Percentiles rank a stretch among this genome's conserved stretches.
These are phyloP conservation scores for Isatis tinctoria DNA, from an alignment of 345 rosid genomes.

Conservation along the genomic window DNA sequence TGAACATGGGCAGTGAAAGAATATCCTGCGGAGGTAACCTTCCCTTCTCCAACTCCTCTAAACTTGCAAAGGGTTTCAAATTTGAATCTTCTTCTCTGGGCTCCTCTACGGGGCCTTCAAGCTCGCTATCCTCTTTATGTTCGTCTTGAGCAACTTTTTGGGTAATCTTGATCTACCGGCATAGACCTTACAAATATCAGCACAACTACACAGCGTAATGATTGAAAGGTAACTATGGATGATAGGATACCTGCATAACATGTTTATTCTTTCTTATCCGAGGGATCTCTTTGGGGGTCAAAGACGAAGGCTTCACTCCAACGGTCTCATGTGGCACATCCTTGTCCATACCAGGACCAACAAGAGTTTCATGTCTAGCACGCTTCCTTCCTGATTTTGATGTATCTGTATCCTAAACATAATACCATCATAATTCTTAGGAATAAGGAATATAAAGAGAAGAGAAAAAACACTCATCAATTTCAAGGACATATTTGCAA, in stretches of 20 bases:
- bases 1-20: conserved; percentile 82
- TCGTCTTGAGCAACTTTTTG: conserved; percentile 54
- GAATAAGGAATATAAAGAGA: not conserved
- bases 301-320: conserved; percentile 75
- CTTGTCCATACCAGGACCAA: conserved; percentile 82
- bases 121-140: conserved; percentile 41
- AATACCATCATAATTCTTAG: conserved; percentile 6
- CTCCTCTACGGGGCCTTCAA: conserved; percentile 40
- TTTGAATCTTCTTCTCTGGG: conserved; percentile 37
- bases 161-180: conserved; percentile 63
- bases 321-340: conserved; percentile 72
- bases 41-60: conserved; percentile 64
- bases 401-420: conserved; percentile 41
- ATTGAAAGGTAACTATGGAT: not conserved
- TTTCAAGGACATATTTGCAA: not conserved
- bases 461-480: not conserved
- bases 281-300: conserved; percentile 88
- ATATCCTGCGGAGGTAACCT: conserved; percentile 86
- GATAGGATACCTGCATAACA: conserved; percentile 58
- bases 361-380: conserved; percentile 53
- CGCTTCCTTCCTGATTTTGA: conserved; percentile 56
- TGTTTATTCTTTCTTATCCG: conserved; percentile 75
- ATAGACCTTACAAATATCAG: conserved; percentile 4
- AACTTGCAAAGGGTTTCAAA: conserved; percentile 43
- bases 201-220: not conserved